Conservation (phyloP, 2,329 filamentous ascomycete genomes). For the Trichoderma sp. region DNA sequence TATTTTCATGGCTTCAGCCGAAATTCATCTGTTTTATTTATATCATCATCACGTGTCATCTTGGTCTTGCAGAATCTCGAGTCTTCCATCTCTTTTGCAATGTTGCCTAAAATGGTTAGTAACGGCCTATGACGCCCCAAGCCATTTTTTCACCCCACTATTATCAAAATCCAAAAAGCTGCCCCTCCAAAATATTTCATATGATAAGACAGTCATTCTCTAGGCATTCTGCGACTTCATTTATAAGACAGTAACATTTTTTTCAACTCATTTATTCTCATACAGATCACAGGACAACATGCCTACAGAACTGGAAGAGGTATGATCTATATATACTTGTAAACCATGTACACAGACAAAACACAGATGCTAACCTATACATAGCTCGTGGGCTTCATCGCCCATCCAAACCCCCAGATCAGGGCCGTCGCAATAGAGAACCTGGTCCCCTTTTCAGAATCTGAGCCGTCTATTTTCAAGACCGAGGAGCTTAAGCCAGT, state of each 20-base stretch:
- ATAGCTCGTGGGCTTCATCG: slow-evolving; percentile 89
- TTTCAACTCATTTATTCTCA: background rate
- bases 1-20: background rate
- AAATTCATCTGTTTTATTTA: background rate
- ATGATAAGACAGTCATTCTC: slow-evolving; percentile 4
- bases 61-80: background rate
- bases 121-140: background rate
- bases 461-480: slow-evolving; percentile 82
- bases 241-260: background rate
- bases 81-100: background rate
- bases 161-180: slow-evolving; percentile 18
- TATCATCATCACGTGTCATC: background rate
- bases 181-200: slow-evolving; percentile 27
- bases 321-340: slow-evolving; percentile 37
- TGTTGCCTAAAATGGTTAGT: slow-evolving; percentile 8
- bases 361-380: background rate
- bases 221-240: background rate
- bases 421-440: slow-evolving; percentile 84
- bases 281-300: slow-evolving; percentile 46
- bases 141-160: slow-evolving; percentile 25
- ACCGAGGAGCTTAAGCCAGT: slow-evolving; percentile 73
- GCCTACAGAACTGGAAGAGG: slow-evolving; percentile 77
- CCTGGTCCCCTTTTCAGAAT: slow-evolving; percentile 76
- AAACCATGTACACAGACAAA: background rate
- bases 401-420: slow-evolving; percentile 88